These are phyloP conservation scores for Davidsoniella australis DNA, from an alignment of 2,329 filamentous ascomycete species.

Conservation along the genomic window DNA sequence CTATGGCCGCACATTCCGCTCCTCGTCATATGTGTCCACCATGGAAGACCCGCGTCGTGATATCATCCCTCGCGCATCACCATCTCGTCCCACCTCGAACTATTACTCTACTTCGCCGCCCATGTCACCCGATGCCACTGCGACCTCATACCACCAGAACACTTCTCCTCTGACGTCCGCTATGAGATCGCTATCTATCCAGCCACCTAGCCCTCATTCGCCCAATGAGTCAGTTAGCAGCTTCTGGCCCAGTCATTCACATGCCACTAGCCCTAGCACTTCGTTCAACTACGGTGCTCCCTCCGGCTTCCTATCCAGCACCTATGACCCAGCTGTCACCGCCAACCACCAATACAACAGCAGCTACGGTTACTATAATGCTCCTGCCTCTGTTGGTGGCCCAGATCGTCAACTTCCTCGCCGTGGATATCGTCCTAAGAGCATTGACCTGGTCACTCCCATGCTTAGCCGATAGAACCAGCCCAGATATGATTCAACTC, in stretches of 20 bases:
- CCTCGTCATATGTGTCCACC: conserved; percentile 17
- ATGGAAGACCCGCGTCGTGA: conserved; percentile 33
- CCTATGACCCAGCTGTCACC: conserved; percentile 28
- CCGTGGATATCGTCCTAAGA: conserved; percentile 40
- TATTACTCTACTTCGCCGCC: conserved; percentile 35
- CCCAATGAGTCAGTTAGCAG: conserved; percentile 26
- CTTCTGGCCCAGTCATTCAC: conserved; percentile 36
- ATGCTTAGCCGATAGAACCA: conserved; percentile 30
- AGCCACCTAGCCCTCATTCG: conserved; percentile 38
- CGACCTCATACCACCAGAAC: conserved; percentile 17
- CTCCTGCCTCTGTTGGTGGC: conserved; percentile 17
- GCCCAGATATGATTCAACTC: neutral
- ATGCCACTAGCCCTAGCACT: conserved; percentile 33
- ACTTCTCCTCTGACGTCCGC: conserved; percentile 35
- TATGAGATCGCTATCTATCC: conserved; percentile 35
- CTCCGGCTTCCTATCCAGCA: conserved; percentile 31
- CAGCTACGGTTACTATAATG: conserved; percentile 14
- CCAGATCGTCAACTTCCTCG: conserved; percentile 41
- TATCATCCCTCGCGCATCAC: conserved; percentile 46
- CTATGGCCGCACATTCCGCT: conserved; percentile 17
- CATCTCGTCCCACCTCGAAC: conserved; percentile 40
- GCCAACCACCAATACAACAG: conserved; percentile 22
- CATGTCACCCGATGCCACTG: conserved; percentile 25
- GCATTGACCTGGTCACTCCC: conserved; percentile 46
- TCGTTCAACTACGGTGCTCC: conserved; percentile 30